A percentile compares a stretch with the other conserved stretches of the same genome.
Evolutionary conservation across 2,329 filamentous ascomycete genomes (phyloP).

Genomic region (Talaromyces sp.): DNA sequence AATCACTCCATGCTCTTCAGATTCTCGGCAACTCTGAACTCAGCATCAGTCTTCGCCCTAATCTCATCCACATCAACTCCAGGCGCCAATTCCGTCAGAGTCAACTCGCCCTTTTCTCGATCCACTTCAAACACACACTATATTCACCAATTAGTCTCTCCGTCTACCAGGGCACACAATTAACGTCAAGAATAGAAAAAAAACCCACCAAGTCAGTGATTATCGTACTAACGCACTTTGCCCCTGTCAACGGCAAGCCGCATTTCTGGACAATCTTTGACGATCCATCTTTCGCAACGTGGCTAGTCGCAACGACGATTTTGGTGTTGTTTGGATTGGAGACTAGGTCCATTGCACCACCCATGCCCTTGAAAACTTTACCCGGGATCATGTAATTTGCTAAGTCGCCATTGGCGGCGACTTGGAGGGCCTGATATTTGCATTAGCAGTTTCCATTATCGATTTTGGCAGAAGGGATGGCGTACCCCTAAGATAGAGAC

Average conservation of each 20-base stretch:
- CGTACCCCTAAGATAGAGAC: constrained; percentile 86
- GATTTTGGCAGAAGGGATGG: constrained; percentile 43
- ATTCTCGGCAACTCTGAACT: constrained; percentile 76
- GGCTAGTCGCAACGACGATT: constrained; percentile 92
- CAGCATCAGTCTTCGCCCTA: constrained; percentile 80
- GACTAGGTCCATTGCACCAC: constrained; percentile 72
- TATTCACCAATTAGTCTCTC: not conserved
- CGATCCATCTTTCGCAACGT: constrained; percentile 92
- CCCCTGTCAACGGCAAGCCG: constrained; percentile 85
- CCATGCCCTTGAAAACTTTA: constrained; percentile 69
- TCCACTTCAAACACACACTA: constrained; percentile 72
- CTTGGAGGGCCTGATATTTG: constrained; percentile 69
- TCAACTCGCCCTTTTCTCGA: constrained; percentile 70
- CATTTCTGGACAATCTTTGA: constrained; percentile 94
- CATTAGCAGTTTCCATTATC: not conserved
- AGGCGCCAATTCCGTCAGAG: constrained; percentile 80
- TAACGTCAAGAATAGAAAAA: not conserved
- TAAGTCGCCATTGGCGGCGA: constrained; percentile 72
- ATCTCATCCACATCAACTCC: constrained; percentile 88
- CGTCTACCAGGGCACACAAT: not conserved
- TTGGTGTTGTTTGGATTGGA: constrained; percentile 70
- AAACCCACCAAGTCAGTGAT: constrained; percentile 71
- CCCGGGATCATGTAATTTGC: constrained; percentile 62
- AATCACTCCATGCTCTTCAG: constrained; percentile 53
- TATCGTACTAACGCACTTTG: constrained; percentile 81